Evolutionary conservation across 352 stramenopile species (phyloP).

Genomic region (Phytophthora vignae): DNA sequence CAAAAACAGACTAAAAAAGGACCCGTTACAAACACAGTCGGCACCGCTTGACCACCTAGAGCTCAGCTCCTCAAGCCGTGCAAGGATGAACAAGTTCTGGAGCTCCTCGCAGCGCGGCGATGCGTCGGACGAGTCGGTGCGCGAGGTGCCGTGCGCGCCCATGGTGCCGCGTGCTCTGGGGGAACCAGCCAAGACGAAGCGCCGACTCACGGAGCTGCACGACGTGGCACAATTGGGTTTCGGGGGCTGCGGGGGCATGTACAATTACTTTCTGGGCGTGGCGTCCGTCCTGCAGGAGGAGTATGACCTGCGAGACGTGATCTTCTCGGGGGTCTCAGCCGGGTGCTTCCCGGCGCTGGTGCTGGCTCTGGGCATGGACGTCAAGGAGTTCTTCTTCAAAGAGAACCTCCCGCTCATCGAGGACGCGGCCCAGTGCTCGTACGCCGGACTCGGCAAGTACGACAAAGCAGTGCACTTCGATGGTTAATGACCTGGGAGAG

Average conservation of each 20-base stretch:
- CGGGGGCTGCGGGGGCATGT: slow-evolving; percentile 85
- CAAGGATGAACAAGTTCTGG: slow-evolving; percentile 35
- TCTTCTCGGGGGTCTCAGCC: slow-evolving; percentile 83
- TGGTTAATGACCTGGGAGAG: neutral
- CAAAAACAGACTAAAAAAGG: no score
- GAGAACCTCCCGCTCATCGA: slow-evolving; percentile 81
- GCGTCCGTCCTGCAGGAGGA: slow-evolving; percentile 75
- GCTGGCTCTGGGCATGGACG: slow-evolving; percentile 68
- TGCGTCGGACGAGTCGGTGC: slow-evolving; percentile 15
- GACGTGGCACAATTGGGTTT: slow-evolving; percentile 80
- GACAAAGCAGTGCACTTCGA: slow-evolving; percentile 1
- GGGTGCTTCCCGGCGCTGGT: slow-evolving; percentile 79
- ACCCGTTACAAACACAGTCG: no score
- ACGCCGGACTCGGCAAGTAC: slow-evolving; percentile 70
- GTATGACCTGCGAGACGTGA: slow-evolving; percentile 74
- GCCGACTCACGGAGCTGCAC: slow-evolving; percentile 64
- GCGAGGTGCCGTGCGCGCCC: slow-evolving; percentile 11
- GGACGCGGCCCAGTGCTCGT: slow-evolving; percentile 59
- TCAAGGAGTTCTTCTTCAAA: slow-evolving; percentile 88
- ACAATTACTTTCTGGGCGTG: slow-evolving; percentile 89
- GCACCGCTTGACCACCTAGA: slow-evolving; percentile 1
- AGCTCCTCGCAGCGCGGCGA: slow-evolving; percentile 16
- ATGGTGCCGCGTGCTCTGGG: slow-evolving; percentile 26
- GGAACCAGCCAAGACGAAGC: slow-evolving; percentile 30
- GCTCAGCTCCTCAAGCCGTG: slow-evolving; percentile 15